Conservation (phyloP, 345 rosid species). For the Erucastrum elatum region DNA sequence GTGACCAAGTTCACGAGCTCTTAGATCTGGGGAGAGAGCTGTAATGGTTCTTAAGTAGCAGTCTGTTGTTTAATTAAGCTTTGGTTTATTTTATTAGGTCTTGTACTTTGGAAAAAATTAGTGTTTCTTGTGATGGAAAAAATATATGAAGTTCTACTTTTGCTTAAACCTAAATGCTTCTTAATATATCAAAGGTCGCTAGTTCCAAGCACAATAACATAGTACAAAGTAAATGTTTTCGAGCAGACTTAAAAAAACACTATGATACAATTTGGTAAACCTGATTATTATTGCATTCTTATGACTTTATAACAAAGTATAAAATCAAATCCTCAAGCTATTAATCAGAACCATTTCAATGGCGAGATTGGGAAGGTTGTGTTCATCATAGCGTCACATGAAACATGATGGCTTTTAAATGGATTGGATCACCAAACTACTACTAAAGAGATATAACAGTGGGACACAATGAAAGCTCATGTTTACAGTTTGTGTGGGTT, state of each 20-base stretch:
- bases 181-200: background rate
- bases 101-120: constrained; percentile 1
- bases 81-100: background rate
- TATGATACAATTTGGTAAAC: background rate
- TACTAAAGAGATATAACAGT: background rate
- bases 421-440: background rate
- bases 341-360: background rate
- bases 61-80: background rate
- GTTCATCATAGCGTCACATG: background rate
- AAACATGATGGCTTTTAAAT: background rate
- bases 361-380: background rate
- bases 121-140: background rate
- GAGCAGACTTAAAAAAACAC: background rate
- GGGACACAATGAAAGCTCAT: background rate
- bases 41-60: background rate
- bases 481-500: constrained; percentile 6
- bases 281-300: background rate
- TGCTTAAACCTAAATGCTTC: background rate
- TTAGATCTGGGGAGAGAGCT: constrained; percentile 9
- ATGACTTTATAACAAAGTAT: no score
- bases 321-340: background rate
- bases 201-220: background rate
- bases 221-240: background rate
- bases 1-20: constrained; percentile 40
- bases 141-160: background rate